A percentile compares a stretch with the other conserved stretches of the same genome.
phyloP scores from a whole-genome alignment of 345 rosid genomes.

The Diplotaxis tenuifolia region DNA sequence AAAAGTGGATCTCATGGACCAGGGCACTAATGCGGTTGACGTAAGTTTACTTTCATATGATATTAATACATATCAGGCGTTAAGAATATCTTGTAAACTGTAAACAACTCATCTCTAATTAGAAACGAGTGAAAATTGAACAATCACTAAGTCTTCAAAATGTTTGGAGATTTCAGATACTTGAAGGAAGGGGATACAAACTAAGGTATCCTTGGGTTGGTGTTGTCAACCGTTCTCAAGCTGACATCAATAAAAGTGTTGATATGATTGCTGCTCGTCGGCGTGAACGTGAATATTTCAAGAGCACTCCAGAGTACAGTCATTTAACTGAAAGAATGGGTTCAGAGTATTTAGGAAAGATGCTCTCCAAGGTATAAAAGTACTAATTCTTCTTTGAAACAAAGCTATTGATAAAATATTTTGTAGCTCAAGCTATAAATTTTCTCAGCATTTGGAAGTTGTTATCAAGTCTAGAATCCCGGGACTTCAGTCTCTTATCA shows the following conservation, averaged over 20 bases:
- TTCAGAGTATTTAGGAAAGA: slow-evolving; percentile 83
- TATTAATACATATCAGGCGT: background rate
- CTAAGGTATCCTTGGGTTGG: slow-evolving; percentile 94
- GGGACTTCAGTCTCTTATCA: slow-evolving; percentile 85
- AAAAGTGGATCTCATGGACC: slow-evolving; percentile 94
- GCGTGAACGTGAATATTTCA: slow-evolving; percentile 81
- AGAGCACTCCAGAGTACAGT: slow-evolving; percentile 59
- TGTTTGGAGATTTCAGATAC: slow-evolving; percentile 51
- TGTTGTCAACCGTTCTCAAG: slow-evolving; percentile 97
- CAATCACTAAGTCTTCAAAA: background rate
- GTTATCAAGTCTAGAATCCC: slow-evolving; percentile 96
- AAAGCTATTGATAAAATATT: background rate
- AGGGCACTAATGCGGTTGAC: slow-evolving; percentile 92
- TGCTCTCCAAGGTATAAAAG: slow-evolving; percentile 81
- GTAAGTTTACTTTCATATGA: slow-evolving; percentile 51
- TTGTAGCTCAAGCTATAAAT: slow-evolving; percentile 27
- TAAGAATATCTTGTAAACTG: background rate
- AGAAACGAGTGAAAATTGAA: background rate
- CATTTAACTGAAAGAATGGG: slow-evolving; percentile 86
- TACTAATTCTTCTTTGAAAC: background rate
- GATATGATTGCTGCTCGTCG: slow-evolving; percentile 99
- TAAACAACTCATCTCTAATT: background rate
- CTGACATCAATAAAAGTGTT: slow-evolving; percentile 92
- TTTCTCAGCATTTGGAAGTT: slow-evolving; percentile 90
- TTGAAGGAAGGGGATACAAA: slow-evolving; percentile 88